Evolutionary conservation across 164 flowering plant species (phyloP), one percentile per base, ranked within the genome.

Genomic region (Piper betle): DNA sequence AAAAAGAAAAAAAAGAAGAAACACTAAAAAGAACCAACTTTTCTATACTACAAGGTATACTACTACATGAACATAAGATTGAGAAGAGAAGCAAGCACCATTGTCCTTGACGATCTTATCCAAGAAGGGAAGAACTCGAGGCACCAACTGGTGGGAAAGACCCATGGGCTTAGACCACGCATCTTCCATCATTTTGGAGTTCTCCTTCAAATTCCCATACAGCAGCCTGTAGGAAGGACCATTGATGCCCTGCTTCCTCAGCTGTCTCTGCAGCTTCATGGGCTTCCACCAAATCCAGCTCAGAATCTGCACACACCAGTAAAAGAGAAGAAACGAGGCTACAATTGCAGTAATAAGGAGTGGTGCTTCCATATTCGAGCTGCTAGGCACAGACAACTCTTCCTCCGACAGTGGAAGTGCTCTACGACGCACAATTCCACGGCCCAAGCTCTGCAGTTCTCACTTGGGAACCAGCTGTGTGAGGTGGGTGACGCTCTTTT

Each of bases 71-170:
- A 54, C 8, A 10, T 3, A 10, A 58, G 19, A 17, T 2, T 46
- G 11, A 46, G 50, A 10, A 46, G 50, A 46, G 50, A 46, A 2
- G 33, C 33, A 25, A 8, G 3, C 55, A 63, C 66, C 66, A 37
- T 63, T 25, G 38, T 55, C 18, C 41, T 55, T 55, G 3, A 63
- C 52, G 13, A 48, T 55, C 19, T 37, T 55, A 53, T 18, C 39
- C 19, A 67, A 6, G 59, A 63, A 63, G n/a, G 74, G 74, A 38
- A 60, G 10, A 5, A 71, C 62, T 12, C 71, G 71, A 10, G 74
- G 71, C 6, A 12, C 55, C 11, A 72, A 61, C 18, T 60, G 46
- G 53, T 69, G 64, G 15, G 72, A 64, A 0, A 69, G 56, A 40
- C 18, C 39, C 58, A 68, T 69, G 57, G 72, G 72, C 56, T 60